Evolutionary conservation across 768 basidiomycete genomes (phyloP), one percentile per base, ranked within the genome.

Genomic region (Austroboletus festivus): DNA sequence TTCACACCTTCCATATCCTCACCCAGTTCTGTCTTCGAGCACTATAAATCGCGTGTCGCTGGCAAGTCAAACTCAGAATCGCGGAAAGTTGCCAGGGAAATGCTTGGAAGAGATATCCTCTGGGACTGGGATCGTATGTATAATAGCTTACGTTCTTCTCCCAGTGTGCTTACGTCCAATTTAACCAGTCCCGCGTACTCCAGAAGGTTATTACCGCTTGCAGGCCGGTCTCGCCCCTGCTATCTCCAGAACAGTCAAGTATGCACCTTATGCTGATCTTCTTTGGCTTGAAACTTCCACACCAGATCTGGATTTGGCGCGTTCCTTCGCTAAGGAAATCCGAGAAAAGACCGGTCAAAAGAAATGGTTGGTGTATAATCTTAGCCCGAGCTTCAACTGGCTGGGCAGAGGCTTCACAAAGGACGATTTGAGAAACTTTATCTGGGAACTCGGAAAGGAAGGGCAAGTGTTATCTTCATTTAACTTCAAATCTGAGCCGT

Each of bases 381-480:
- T 96, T 48, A 93, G 90, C 59, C 93, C 93, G 5, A 91, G 89
- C 61, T 95, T 95, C 74, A 93, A 94, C 65, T 95, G 92, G 93
- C 72, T 81, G n/a, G 77, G 74, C 21, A 82, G 86, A 57, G 91
- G 91, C 13, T 94, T 88, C 67, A 78, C 78, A 38, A 81, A 90
- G 54, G 71, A 74, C 5, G 86, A 85, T 53, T 65, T 95, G 57
- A 92, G 87, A 76, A 81, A 78, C 65, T 94, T 94, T 60, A 73
- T 93, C 38, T 93, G 90, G 89, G 89, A 94, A 38, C 76, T 95
- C 42, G 92, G 81, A 15, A 89, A 90, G 68, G 90, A 93, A 74
- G 88, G 90, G 81, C 86, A 60, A 48, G 73, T 51, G 31, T 31
- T 13, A 16, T 48, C 41, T 31, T 51, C 23, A 21, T 22, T 24